Conservation (phyloP, 176 grass and related monocot species). For the Triticum dicoccoides region DNA sequence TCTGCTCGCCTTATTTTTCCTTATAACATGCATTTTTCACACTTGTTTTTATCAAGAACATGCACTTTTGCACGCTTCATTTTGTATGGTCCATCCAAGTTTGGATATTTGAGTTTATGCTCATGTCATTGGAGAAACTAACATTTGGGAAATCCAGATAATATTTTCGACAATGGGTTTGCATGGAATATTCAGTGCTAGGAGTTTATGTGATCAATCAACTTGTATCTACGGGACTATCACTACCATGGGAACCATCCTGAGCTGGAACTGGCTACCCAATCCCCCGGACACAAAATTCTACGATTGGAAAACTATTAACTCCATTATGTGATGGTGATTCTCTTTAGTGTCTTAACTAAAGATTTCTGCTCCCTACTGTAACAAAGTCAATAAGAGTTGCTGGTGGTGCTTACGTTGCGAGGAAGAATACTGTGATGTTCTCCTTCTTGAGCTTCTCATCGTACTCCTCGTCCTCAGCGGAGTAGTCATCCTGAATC, state of each 20-base stretch:
- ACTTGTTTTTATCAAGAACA: too few relatives aligned
- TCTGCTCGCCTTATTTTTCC: too few relatives aligned
- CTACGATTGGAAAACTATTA: neutral
- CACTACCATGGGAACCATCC: neutral
- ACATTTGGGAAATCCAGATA: neutral
- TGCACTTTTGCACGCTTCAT: neutral
- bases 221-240: neutral
- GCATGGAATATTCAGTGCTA: neutral
- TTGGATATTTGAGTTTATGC: neutral
- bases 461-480: too few relatives aligned
- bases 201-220: neutral
- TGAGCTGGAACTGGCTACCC: neutral
- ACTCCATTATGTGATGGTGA: neutral
- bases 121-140: slow-evolving; percentile 12
- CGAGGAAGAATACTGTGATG: too few relatives aligned
- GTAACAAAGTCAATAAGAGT: too few relatives aligned
- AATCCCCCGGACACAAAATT: neutral
- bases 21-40: too few relatives aligned
- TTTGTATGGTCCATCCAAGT: neutral
- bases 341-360: neutral
- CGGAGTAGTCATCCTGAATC: too few relatives aligned
- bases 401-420: too few relatives aligned
- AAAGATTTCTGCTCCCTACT: neutral
- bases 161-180: neutral
- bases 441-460: too few relatives aligned